Conservation (phyloP, 2,329 filamentous ascomycete species). For the Paecilomyces formosus region DNA sequence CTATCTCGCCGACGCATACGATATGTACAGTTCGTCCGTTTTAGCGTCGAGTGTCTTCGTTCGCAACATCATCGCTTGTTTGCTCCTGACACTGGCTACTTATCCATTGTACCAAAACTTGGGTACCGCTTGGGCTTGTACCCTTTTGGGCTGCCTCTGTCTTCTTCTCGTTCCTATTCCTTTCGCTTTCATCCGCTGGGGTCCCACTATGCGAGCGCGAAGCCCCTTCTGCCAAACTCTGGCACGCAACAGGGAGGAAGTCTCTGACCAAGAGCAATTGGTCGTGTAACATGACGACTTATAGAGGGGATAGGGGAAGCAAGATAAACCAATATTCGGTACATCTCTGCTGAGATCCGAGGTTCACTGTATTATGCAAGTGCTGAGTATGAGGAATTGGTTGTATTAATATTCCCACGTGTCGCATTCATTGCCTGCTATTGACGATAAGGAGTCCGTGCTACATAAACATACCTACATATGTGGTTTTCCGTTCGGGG, state of each 20-base stretch:
- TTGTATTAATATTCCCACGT: not conserved
- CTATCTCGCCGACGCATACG: conserved; percentile 62
- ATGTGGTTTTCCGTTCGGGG: not conserved
- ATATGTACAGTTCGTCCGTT: conserved; percentile 54
- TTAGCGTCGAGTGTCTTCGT: conserved; percentile 46
- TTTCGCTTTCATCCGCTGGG: conserved; percentile 28
- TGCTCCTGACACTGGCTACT: conserved; percentile 47
- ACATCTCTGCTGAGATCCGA: not conserved
- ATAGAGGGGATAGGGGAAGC: not conserved
- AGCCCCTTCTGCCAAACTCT: conserved; percentile 23
- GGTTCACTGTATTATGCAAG: not conserved
- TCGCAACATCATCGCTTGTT: conserved; percentile 45
- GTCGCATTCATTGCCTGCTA: not conserved
- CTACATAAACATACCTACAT: not conserved
- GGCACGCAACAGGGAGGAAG: not conserved
- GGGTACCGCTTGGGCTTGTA: conserved; percentile 36
- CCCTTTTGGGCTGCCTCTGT: conserved; percentile 32
- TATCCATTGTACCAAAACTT: conserved; percentile 29
- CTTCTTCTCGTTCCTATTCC: conserved; percentile 33
- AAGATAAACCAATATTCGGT: not conserved
- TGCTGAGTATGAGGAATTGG: not conserved
- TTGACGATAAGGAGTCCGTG: not conserved
- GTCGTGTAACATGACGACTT: not conserved
- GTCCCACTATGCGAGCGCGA: conserved; percentile 13
- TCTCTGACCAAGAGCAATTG: not conserved